Evolutionary conservation across 345 rosid species (phyloP).

Genomic region (Aegle marmelos): DNA sequence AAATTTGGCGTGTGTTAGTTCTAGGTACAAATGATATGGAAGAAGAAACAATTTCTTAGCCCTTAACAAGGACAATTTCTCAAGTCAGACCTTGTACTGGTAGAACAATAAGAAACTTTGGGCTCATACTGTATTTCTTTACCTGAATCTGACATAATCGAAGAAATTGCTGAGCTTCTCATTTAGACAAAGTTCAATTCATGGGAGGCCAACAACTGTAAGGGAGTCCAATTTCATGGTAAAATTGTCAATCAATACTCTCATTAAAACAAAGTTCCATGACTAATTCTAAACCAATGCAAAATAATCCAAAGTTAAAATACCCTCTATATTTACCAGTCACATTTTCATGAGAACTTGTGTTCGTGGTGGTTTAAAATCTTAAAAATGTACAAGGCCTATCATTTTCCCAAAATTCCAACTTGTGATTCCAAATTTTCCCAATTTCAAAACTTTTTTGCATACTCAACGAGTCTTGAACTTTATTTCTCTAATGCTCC

Average conservation of each 20-base stretch:
- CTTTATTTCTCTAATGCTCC: not conserved
- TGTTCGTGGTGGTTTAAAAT: not conserved
- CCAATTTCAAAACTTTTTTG: not conserved
- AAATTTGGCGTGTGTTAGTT: not conserved
- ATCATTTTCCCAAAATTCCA: not conserved
- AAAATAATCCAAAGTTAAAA: not conserved
- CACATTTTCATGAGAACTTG: not conserved
- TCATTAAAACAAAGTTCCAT: not conserved
- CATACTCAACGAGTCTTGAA: not conserved
- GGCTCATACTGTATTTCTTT: not conserved
- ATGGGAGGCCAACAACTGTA: not conserved
- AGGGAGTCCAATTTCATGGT: not conserved
- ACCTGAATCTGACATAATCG: not conserved
- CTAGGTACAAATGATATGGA: not conserved
- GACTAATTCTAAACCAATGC: not conserved
- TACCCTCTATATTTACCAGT: not conserved
- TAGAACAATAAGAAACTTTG: not conserved
- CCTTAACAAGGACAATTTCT: not conserved
- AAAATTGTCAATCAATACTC: not conserved
- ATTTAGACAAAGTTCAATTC: too few relatives aligned
- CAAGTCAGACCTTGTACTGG: not conserved
- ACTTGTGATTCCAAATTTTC: not conserved
- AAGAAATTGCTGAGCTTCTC: not conserved
- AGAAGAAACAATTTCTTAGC: not conserved
- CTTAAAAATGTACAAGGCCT: not conserved